phyloP scores from a whole-genome alignment of 768 basidiomycete genomes.

The Agaricus blazei region DNA sequence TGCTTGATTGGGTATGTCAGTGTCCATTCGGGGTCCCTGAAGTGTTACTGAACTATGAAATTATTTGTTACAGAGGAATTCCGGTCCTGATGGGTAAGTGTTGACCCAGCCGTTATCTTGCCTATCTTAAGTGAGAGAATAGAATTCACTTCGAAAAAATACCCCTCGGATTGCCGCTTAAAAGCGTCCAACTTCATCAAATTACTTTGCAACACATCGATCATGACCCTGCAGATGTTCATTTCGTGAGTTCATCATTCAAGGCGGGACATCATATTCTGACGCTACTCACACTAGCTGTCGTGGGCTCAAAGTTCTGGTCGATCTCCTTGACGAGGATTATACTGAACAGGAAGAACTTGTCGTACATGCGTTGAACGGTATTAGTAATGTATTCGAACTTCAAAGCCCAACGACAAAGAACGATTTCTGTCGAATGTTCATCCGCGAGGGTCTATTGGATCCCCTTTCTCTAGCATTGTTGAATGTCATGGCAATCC shows the following conservation, averaged over 20 bases:
- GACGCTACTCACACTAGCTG: slow-evolving; percentile 45
- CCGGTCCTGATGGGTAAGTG: slow-evolving; percentile 87
- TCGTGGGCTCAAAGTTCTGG: slow-evolving; percentile 89
- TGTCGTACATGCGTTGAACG: slow-evolving; percentile 89
- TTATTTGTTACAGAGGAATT: slow-evolving; percentile 58
- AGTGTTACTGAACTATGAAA: not conserved
- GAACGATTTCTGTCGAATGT: slow-evolving; percentile 98
- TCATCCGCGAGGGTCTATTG: slow-evolving; percentile 90
- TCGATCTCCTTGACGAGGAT: slow-evolving; percentile 95
- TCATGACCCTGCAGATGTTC: slow-evolving; percentile 96
- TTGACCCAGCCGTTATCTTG: not conserved
- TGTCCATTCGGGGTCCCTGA: not conserved
- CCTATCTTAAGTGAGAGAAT: slow-evolving; percentile 5
- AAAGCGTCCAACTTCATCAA: slow-evolving; percentile 96
- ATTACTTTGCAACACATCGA: slow-evolving; percentile 86
- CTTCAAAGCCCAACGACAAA: slow-evolving; percentile 94
- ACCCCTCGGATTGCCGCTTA: slow-evolving; percentile 87
- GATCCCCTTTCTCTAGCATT: slow-evolving; percentile 91
- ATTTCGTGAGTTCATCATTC: slow-evolving; percentile 71
- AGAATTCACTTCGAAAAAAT: slow-evolving; percentile 94
- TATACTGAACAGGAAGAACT: slow-evolving; percentile 89
- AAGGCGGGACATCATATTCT: not conserved
- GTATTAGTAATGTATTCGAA: slow-evolving; percentile 93
- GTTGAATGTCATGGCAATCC: slow-evolving; percentile 78
- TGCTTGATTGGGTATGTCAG: slow-evolving; percentile 75